Base-by-base conservation (phyloP, 2,329 filamentous ascomycete species). In the Scorias spongiosa region DNA sequence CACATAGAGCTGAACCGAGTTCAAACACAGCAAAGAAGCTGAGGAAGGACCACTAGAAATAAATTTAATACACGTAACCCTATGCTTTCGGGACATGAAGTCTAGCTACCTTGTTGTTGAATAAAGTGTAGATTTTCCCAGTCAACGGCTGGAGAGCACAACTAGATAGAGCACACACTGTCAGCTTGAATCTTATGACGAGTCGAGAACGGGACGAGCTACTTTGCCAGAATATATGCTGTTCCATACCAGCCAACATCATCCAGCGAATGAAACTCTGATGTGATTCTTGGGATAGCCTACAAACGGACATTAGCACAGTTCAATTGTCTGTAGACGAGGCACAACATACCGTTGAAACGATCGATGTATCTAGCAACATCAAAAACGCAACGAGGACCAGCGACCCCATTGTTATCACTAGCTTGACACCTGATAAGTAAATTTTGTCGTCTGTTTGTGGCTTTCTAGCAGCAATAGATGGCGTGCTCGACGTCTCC, bases 191-290 rank as follows among this genome's bases (percentile, higher is more conserved):
- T 26, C 20, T 26, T 3, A 26, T 26, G 20, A 26, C 20, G 7
- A 7, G 20, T 36, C 32, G 9, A 9, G 5, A 4, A 36, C 5
- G 32, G 15, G 5, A 9, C 32, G 32, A 36, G 32, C 4, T 36
- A 36, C 32, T 15, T 36, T 12, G 32, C 32, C 32, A 36, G 52
- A 8, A 68, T 53, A 47, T 68, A 68, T 1, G 64, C 57, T 32
- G 61, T 63, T 15, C 62, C 65, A 46, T 71, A 71, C 68, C 69
- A 71, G 26, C 66, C 66, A 8, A 71, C 61, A 45, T 71, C 67
- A 5, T 60, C 55, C 29, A 68, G 56, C 3, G 66, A 65, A 29
- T 69, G 55, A 50, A 71, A 71, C 28, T 68, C 55, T 47, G 68
- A 60, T 0, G 68, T 69, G 42, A 72, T 70, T 12, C 56, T 57